Evolutionary conservation across 1,284 basidiomycete species (phyloP).

Genomic region (Austroboletus niveus): DNA sequence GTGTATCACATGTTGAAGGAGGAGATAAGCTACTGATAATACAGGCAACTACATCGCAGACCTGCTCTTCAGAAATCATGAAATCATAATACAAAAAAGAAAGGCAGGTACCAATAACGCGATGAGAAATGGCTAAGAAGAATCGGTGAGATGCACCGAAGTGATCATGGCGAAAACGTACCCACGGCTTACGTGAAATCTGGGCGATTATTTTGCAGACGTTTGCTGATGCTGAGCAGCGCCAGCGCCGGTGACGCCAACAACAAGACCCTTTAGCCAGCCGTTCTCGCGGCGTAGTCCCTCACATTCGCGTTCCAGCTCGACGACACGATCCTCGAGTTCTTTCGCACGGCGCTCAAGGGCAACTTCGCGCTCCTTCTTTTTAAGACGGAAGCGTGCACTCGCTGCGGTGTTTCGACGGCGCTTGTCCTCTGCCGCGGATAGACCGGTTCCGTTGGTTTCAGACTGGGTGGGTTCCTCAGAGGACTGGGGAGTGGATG

Average conservation of each 20-base stretch:
- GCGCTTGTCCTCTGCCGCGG: slow-evolving; percentile 84
- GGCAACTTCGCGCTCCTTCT: slow-evolving; percentile 96
- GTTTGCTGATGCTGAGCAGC: slow-evolving; percentile 32
- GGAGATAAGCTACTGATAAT: slow-evolving; percentile 13
- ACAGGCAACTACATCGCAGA: slow-evolving; percentile 12
- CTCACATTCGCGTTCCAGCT: slow-evolving; percentile 90
- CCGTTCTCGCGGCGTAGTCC: slow-evolving; percentile 90
- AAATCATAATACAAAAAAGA: background rate
- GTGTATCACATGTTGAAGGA: background rate
- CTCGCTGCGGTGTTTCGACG: slow-evolving; percentile 94
- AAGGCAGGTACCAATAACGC: background rate
- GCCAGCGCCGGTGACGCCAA: slow-evolving; percentile 77
- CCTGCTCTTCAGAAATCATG: background rate
- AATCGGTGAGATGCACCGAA: background rate
- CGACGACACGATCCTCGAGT: slow-evolving; percentile 78
- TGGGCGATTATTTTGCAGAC: slow-evolving; percentile 16
- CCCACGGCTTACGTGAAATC: background rate
- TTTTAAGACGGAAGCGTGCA: slow-evolving; percentile 97
- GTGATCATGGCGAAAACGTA: background rate
- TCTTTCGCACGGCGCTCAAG: slow-evolving; percentile 89
- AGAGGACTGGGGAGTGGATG: slow-evolving; percentile 26
- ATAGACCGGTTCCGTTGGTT: slow-evolving; percentile 29
- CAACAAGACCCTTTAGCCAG: slow-evolving; percentile 91
- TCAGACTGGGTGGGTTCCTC: slow-evolving; percentile 32
- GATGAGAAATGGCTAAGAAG: slow-evolving; percentile 5